These are phyloP conservation scores for Dimocarpus longan DNA, from an alignment of 345 rosid species.

Conservation along the genomic window DNA sequence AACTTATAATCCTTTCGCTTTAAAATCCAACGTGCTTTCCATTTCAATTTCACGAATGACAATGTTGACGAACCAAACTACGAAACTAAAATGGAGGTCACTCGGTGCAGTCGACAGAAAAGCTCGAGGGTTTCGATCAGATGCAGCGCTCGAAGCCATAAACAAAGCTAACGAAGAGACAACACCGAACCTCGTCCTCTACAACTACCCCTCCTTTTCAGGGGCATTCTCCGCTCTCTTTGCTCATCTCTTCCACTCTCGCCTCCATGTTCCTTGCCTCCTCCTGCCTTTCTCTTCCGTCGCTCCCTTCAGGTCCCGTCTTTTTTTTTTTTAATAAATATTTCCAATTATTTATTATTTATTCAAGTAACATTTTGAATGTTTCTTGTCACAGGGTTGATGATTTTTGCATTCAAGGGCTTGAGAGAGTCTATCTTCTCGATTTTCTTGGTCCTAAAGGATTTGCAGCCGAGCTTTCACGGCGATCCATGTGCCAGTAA, in stretches of 20 bases:
- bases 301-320: constrained; percentile 52
- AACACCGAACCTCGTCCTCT: constrained; percentile 57
- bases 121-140: constrained; percentile 61
- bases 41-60: not conserved
- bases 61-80: constrained; percentile 11
- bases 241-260: constrained; percentile 78
- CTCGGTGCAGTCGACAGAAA: not conserved
- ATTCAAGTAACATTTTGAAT: not conserved
- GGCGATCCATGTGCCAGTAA: constrained; percentile 59
- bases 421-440: constrained; percentile 67
- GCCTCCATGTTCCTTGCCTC: constrained; percentile 61
- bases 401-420: constrained; percentile 51
- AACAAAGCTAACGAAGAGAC: constrained; percentile 57
- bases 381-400: constrained; percentile 42
- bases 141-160: constrained; percentile 76
- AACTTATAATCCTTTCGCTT: too few species aligned
- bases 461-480: constrained; percentile 40
- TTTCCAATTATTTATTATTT: too few species aligned
- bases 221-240: constrained; percentile 86
- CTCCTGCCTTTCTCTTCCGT: constrained; percentile 77
- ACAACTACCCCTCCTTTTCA: constrained; percentile 87
- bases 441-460: constrained; percentile 69
- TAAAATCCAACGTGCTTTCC: too few species aligned
- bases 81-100: constrained; percentile 9
- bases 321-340: too few species aligned